A percentile compares a stretch with the other conserved stretches of the same genome.
phyloP scores from a whole-genome alignment of 2,329 filamentous ascomycete species.

The Claviceps sp. region DNA sequence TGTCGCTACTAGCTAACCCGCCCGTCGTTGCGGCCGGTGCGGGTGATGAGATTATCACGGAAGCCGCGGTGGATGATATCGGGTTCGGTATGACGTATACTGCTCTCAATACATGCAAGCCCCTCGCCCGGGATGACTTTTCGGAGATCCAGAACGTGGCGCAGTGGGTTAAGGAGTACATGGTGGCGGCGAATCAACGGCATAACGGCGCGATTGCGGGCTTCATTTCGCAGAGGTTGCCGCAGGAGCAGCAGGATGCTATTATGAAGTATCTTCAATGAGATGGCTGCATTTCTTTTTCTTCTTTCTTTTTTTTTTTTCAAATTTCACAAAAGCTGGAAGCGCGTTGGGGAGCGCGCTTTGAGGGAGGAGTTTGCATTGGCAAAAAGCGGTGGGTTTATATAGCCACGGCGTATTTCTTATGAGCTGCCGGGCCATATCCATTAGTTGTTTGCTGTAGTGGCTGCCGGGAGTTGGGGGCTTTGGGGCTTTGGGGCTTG shows the following conservation, averaged over 20 bases:
- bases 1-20: slow-evolving; percentile 81
- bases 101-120: slow-evolving; percentile 78
- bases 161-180: slow-evolving; percentile 70
- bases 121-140: slow-evolving; percentile 63
- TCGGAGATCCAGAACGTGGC: slow-evolving; percentile 70
- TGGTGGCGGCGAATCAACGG: slow-evolving; percentile 64
- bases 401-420: too few relatives aligned
- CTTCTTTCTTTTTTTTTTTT: neutral
- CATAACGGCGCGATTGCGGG: slow-evolving; percentile 56
- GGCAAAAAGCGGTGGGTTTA: too few relatives aligned
- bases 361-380: too few relatives aligned
- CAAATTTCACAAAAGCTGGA: too few relatives aligned
- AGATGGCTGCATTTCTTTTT: neutral
- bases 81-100: slow-evolving; percentile 93
- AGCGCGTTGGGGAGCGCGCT: too few relatives aligned
- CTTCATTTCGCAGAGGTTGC: slow-evolving; percentile 60
- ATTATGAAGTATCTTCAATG: slow-evolving; percentile 38
- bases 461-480: too few relatives aligned
- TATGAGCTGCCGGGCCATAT: too few relatives aligned
- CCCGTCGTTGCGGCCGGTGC: slow-evolving; percentile 51
- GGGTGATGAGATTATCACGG: slow-evolving; percentile 65
- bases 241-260: slow-evolving; percentile 42
- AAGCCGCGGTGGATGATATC: slow-evolving; percentile 88
- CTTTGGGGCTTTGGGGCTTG: too few relatives aligned
- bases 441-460: too few relatives aligned